Evolutionary conservation across 805 yeast genomes (phyloP), one percentile per base, ranked within the genome.

Genomic region (Limtongia smithiae): DNA sequence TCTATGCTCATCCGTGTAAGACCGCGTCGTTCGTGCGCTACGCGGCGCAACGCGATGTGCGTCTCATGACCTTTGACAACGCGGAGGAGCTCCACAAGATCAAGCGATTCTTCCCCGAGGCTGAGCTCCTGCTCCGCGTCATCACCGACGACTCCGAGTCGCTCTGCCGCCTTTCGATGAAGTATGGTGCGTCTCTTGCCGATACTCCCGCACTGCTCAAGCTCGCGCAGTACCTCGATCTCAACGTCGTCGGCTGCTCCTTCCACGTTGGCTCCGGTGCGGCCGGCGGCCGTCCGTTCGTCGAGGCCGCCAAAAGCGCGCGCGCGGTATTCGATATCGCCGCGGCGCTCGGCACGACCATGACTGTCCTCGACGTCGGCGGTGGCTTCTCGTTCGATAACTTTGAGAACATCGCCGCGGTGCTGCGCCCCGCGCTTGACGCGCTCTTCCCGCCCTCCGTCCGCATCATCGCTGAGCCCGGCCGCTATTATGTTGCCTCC

Each of bases 211-310:
- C 68, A 15, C 71, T 91, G 62, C 72, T 91, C 53, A 72, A 75
- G 6, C 67, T 76, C 50, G 91, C 95, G 40, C 71, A 75, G 50
- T 73, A 74, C 45, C 69, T 88, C 44, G 79, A 72, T 1, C 74
- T 91, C 59, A 71, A 78, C 52, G 77, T 91, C 32, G 79, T 70
- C 14, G 98, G 98, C 44, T 90, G 90, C 31, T 89, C 96, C 3
- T 91, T 91, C 77, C 98, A 91, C 66, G 86, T 90, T 52, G 98
- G 98, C 1, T 86, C 96, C 1, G 97, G 97, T 30, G 91, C 95
- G 12, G 77, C 77, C 44, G 93, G 87, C 64, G 77, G 80, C 48
- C 66, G 71, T 37, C 76, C 91, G 2, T 76, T 86, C 57, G 73
- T 72, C 48, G 77, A 78, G 54, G 96, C 97, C 0, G 78, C 88